Base-by-base conservation (phyloP, 108 stramenopile genomes). In the Fistulifera solaris region DNA sequence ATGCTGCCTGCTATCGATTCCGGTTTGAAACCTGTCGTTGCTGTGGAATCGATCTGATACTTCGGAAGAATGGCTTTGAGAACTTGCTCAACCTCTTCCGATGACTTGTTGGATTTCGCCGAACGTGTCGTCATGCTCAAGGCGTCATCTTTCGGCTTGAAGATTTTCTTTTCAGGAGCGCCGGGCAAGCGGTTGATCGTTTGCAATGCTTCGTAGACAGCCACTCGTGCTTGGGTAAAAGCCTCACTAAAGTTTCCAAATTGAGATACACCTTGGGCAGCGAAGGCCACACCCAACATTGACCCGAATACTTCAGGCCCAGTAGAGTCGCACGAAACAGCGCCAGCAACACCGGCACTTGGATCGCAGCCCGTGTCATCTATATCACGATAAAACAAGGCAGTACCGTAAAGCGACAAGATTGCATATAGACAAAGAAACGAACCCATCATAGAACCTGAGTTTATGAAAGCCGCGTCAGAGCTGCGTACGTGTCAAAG, bases 251-350 rank as follows among this genome's bases (percentile, higher is more conserved):
- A 67, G 41, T 77, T 80, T 0, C 74, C 73, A 22, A 84, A 48
- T 35, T 83, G 81, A 18, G 73, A 62, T 46, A 85, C 61, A 22
- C 80, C 87, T 43, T 72, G 68, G 0, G 73, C 87, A 0, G 77
- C 87, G 65, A 85, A 82, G 2, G 76, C 74, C n/a, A 84, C 62
- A 13, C 80, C 80, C 35, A 88, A 54, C 81, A 87, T 79, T 40
- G 81, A 74, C 14, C 80, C 77, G 56, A 87, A 81, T 0, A 87
- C 82, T 8, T 67, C 66, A 0, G 72, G 54, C 35, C 80, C 87
- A 22, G 65, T 61, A 27, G 40, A 65, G 1, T 28, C 39, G 41
- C 87, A 88, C 2, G 73, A 58, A 1, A 40, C 41, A 45, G 62
- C 71, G 5, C 39, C 67, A 0, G 52, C 57, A 18, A 68, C 61